Evolutionary conservation across 2,329 filamentous ascomycete genomes (phyloP).

Genomic region (Paracamarosporium sp.): DNA sequence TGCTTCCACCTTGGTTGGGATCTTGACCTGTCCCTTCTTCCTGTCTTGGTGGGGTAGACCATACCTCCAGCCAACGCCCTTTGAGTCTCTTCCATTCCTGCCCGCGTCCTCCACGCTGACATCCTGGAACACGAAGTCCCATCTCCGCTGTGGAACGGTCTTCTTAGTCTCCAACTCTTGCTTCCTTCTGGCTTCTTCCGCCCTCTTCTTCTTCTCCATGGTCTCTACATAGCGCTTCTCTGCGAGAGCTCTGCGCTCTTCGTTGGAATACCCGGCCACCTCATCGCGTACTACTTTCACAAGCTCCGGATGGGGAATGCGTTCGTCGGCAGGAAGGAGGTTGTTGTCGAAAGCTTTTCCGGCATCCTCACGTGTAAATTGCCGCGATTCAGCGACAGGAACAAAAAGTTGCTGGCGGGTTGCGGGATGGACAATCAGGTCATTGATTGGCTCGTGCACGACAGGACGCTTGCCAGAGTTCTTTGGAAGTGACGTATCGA

Average conservation of each 20-base stretch:
- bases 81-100: conserved; percentile 58
- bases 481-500: conserved; percentile 32
- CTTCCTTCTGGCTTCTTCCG: conserved; percentile 50
- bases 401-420: conserved; percentile 65
- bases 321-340: conserved; percentile 67
- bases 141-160: conserved; percentile 57
- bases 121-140: conserved; percentile 67
- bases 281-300: conserved; percentile 53
- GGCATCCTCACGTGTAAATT: conserved; percentile 70
- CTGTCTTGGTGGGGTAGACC: conserved; percentile 68
- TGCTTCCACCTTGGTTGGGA: conserved; percentile 64
- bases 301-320: conserved; percentile 69
- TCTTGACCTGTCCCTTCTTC: conserved; percentile 69
- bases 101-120: conserved; percentile 64
- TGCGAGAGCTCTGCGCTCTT: conserved; percentile 45
- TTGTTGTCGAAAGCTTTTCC: conserved; percentile 66
- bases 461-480: conserved; percentile 45
- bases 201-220: conserved; percentile 46
- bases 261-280: conserved; percentile 31
- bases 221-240: conserved; percentile 31
- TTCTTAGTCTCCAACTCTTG: conserved; percentile 53
- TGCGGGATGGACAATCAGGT: conserved; percentile 65
- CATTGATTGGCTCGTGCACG: conserved; percentile 68
- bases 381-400: conserved; percentile 68
- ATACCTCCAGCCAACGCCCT: conserved; percentile 65